Evolutionary conservation across 176 grass and related monocot genomes (phyloP).

Genomic region (Phragmites australis): DNA sequence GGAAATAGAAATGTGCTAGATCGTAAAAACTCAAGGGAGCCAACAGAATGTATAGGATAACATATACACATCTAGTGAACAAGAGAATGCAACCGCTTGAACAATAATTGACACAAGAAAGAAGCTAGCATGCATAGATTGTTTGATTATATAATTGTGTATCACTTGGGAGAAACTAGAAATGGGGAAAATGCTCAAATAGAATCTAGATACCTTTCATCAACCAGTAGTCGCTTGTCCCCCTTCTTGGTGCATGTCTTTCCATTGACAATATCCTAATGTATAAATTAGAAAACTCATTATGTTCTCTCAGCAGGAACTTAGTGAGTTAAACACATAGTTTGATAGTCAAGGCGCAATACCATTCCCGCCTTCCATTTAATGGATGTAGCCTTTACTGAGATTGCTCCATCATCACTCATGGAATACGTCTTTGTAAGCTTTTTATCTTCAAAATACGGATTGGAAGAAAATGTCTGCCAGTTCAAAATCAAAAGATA

Average conservation of each 20-base stretch:
- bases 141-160: neutral
- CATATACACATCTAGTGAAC: neutral
- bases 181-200: neutral
- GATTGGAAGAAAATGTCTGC: constrained; percentile 72
- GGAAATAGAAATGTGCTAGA: neutral
- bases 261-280: constrained; percentile 74
- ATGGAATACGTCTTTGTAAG: constrained; percentile 71
- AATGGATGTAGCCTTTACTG: constrained; percentile 68
- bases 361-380: constrained; percentile 92
- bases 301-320: constrained; percentile 4
- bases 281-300: constrained; percentile 4
- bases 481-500: constrained; percentile 31
- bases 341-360: constrained; percentile 9
- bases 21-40: too few species aligned
- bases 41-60: neutral
- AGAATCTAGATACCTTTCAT: constrained; percentile 58
- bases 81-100: neutral
- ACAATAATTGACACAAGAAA: neutral
- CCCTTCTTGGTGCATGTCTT: constrained; percentile 50
- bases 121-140: neutral
- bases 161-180: neutral
- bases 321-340: neutral
- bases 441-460: constrained; percentile 81
- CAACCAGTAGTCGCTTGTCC: constrained; percentile 58
- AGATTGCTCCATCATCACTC: constrained; percentile 55